Base-by-base conservation (phyloP, 805 yeast species). In the Candida maesae region DNA sequence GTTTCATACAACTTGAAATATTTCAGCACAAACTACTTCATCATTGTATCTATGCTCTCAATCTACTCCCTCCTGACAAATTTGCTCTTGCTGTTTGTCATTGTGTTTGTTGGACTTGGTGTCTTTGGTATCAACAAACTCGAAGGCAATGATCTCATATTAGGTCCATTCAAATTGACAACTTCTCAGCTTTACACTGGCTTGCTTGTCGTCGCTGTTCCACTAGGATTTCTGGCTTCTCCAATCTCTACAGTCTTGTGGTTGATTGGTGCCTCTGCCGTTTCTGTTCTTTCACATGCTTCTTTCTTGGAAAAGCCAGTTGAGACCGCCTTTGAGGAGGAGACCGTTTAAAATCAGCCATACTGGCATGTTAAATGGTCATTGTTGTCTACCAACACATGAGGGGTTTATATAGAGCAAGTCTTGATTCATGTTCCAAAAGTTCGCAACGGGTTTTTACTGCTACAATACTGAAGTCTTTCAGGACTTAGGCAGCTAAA, bases 291-390 rank as follows among this genome's bases (percentile, higher is more conserved):
- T 35, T 74, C 88, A 3, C 99, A 93, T 64, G 99, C 97, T 34
- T 71, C 90, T 3, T 70, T 91, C 48, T 73, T 93, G 77, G 98
- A 93, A 60, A 93, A 91, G 67, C 99, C 99, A 16, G 81, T 90
- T 46, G 98, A 93, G 67, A 81, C 91, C 28, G 90, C 91, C 15
- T 93, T 91, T 59, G 93, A 89, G 59, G 96, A 88, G 60, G 87
- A 84, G 44, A 40, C 47, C 19, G 47, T 45, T 21, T 45, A 35
- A 43, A n/a, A n/a, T n/a, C n/a, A n/a, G n/a, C n/a, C n/a, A n/a
- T n/a, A n/a, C n/a, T n/a, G n/a, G n/a, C n/a, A n/a, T n/a, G n/a
- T n/a, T n/a, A n/a, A n/a, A n/a, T n/a, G n/a, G n/a, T n/a, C n/a
- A n/a, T n/a, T n/a, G n/a, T n/a, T n/a, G n/a, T n/a, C n/a, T n/a